Evolutionary conservation across 2,329 filamentous ascomycete genomes (phyloP), one percentile per base, ranked within the genome.

Genomic region (Ophiostoma piceae): DNA sequence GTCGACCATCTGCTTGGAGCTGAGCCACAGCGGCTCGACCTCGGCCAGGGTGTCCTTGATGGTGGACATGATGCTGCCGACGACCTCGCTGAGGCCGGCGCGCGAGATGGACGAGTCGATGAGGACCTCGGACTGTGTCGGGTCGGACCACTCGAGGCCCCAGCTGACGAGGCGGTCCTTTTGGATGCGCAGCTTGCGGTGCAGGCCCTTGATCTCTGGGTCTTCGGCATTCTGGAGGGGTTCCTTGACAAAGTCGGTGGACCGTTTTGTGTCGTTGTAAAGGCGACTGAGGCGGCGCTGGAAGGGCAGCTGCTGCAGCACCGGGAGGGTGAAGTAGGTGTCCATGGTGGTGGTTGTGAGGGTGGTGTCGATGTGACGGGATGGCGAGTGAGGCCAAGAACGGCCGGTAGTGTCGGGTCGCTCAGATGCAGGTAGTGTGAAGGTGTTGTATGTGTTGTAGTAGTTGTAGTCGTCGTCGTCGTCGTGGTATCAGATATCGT

Each of bases 141-240:
- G 87, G 77, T 93, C 90, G 70, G 88, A 91, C 91, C 91, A 94
- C 77, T 92, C 90, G 68, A 92, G 81, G 0, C 91, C 91, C 91
- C 91, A 94, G 71, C 88, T 90, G 71, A 92, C 88, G 66, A 94
- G 82, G 19, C 91, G 85, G 79, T 93, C 90, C 77, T 92, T 92
- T 75, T 94, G 91, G 74, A 93, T 92, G 73, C 90, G 86, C 73
- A 92, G 85, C 77, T 92, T 92, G 73, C 90, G 88, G 77, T 93
- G 89, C 41, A 94, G 81, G 19, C 85, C 84, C 75, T 89, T 87
- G 76, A 91, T 86, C 73, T 92, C 90, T 32, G 90, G 90, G 76
- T 89, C 84, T 76, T 89, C 82, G 75, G 85, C 80, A 76, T 87
- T 87, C 78, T 84, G 88, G 73, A 84, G 84, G 68, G 86, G 84